phyloP scores from a whole-genome alignment of 441 rosid genomes.

The Flueggea neowawraea region DNA sequence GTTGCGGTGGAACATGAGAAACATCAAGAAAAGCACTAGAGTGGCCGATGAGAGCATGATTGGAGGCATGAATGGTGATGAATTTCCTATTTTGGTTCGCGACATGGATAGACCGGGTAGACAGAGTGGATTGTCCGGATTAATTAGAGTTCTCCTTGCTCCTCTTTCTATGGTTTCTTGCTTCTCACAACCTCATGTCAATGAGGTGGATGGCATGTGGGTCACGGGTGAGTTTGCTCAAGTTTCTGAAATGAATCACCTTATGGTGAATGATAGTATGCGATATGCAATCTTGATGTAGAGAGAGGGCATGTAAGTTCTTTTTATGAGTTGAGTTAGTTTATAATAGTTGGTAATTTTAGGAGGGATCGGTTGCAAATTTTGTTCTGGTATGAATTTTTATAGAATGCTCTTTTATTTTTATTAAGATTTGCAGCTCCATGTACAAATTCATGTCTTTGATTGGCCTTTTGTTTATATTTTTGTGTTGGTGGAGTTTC shows the following conservation, averaged over 20 bases:
- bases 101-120: constrained; percentile 12
- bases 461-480: too few relatives aligned
- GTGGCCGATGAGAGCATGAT: constrained; percentile 72
- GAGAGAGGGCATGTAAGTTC: background rate
- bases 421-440: too few relatives aligned
- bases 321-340: too few relatives aligned
- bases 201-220: constrained; percentile 69
- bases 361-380: too few relatives aligned
- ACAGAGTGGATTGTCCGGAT: constrained; percentile 30
- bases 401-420: too few relatives aligned
- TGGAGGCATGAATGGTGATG: constrained; percentile 19
- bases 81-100: constrained; percentile 17
- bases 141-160: constrained; percentile 31
- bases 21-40: constrained; percentile 49
- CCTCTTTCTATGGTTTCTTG: constrained; percentile 61
- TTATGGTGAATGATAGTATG: constrained; percentile 90
- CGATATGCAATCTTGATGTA: constrained; percentile 91
- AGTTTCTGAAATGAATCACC: constrained; percentile 75
- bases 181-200: constrained; percentile 66
- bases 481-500: too few relatives aligned
- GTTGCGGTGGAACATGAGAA: constrained; percentile 37
- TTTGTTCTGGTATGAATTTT: too few relatives aligned
- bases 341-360: too few relatives aligned
- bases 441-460: background rate
- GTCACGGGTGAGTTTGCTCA: constrained; percentile 62